A percentile compares a stretch with the other conserved stretches of the same genome.
These are phyloP conservation scores for Xylariales sp. DNA, from an alignment of 2,329 filamentous ascomycete genomes.

Conservation along the genomic window DNA sequence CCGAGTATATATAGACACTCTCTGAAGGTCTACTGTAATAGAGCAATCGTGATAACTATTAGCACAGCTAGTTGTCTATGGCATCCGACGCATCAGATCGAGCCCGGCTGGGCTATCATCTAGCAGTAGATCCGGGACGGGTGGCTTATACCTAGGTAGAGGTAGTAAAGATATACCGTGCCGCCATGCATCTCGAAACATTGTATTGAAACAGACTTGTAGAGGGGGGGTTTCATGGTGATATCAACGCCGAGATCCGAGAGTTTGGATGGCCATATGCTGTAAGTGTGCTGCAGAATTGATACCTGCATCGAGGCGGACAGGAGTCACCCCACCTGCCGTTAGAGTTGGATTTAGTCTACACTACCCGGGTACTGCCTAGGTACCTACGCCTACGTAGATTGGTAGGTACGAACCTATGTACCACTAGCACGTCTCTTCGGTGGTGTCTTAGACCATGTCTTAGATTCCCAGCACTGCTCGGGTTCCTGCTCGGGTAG, in stretches of 20 bases:
- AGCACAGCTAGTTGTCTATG: conserved; percentile 5
- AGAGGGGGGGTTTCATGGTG: conserved; percentile 27
- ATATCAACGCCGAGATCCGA: conserved; percentile 28
- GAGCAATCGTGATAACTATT: not conserved
- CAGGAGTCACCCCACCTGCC: conserved; percentile 15
- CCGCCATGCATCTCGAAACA: conserved; percentile 33
- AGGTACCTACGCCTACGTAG: too few relatives aligned
- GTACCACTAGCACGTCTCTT: too few relatives aligned
- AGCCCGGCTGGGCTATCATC: too few relatives aligned
- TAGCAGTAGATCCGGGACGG: too few relatives aligned
- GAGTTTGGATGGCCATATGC: conserved; percentile 22
- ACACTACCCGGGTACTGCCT: too few relatives aligned
- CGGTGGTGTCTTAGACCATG: too few relatives aligned
- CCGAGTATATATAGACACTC: too few relatives aligned
- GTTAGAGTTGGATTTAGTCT: too few relatives aligned
- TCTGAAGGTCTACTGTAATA: not conserved
- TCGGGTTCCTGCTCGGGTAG: too few relatives aligned
- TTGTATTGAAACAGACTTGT: conserved; percentile 29
- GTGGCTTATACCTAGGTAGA: not conserved
- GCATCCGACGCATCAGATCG: not conserved
- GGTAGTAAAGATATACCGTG: not conserved
- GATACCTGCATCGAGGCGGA: conserved; percentile 15
- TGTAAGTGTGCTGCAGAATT: conserved; percentile 13
- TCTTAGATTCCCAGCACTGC: too few relatives aligned
- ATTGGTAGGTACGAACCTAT: too few relatives aligned